Conservation (phyloP, 2,329 filamentous ascomycete genomes). For the Epichloe elymi region DNA sequence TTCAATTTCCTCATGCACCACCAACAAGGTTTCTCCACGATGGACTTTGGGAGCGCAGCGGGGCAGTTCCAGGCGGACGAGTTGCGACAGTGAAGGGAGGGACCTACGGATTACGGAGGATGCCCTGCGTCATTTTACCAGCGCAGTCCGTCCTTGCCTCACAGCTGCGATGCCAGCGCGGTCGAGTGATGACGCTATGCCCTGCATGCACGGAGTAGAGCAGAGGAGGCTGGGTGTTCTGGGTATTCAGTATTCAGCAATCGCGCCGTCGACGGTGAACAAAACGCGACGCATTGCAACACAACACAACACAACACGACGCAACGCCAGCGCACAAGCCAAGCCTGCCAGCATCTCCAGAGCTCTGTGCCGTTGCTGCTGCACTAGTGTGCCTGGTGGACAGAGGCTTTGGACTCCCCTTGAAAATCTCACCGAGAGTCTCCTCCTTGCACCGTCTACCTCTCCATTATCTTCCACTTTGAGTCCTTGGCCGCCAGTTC, state of each 20-base stretch:
- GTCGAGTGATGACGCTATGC: neutral
- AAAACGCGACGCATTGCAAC: neutral
- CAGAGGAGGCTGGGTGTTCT: neutral
- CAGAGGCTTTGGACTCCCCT: neutral
- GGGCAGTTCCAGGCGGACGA: neutral
- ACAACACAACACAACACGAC: neutral
- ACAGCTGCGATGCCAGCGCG: neutral
- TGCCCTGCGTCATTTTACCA: neutral
- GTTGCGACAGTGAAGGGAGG: too few species aligned
- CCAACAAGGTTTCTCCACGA: neutral
- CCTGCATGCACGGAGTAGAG: too few species aligned
- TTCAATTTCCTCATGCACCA: neutral
- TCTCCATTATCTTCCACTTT: neutral
- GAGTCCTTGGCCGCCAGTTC: neutral
- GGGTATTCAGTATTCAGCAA: neutral
- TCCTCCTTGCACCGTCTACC: neutral
- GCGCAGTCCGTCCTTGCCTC: neutral
- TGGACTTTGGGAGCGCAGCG: neutral
- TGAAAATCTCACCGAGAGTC: neutral
- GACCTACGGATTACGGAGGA: neutral
- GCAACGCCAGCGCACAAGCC: neutral
- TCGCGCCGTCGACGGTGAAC: neutral
- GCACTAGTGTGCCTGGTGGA: neutral
- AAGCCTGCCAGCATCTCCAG: neutral
- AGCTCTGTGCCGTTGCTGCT: neutral